These are phyloP conservation scores for Goffeauzyma gilvescens DNA, from an alignment of 768 basidiomycete species.

Conservation along the genomic window DNA sequence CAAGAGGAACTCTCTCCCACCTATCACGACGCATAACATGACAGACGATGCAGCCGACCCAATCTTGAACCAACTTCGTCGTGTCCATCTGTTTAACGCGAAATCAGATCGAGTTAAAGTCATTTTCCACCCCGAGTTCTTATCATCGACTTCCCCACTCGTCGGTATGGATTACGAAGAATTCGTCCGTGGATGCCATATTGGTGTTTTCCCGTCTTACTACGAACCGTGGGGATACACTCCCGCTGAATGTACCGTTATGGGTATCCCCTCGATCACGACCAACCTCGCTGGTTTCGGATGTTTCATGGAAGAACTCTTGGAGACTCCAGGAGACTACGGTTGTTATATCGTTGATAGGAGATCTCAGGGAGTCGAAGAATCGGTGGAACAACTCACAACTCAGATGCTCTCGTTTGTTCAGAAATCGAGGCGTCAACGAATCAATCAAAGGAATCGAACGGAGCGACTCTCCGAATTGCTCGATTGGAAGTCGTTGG, in stretches of 20 bases:
- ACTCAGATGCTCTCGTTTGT: conserved; percentile 30
- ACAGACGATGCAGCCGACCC: conserved; percentile 79
- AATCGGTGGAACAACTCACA: conserved; percentile 63
- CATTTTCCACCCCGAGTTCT: conserved; percentile 93
- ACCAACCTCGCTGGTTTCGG: conserved; percentile 97
- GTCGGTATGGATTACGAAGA: conserved; percentile 96
- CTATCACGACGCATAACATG: conserved; percentile 98
- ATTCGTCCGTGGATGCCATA: conserved; percentile 91
- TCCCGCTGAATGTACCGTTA: conserved; percentile 98
- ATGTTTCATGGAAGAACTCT: conserved; percentile 87
- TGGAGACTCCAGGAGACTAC: conserved; percentile 83
- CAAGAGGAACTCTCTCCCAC: conserved; percentile 82
- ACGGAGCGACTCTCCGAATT: conserved; percentile 84
- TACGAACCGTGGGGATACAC: conserved; percentile 47
- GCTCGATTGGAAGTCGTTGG: conserved; percentile 86
- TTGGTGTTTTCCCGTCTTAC: conserved; percentile 95
- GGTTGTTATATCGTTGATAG: conserved; percentile 95
- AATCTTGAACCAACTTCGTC: conserved; percentile 80
- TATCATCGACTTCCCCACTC: conserved; percentile 95
- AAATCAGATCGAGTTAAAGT: conserved; percentile 83
- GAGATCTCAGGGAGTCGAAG: conserved; percentile 70
- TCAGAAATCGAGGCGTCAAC: conserved; percentile 59
- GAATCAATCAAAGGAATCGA: conserved; percentile 96
- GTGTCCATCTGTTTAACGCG: conserved; percentile 82
- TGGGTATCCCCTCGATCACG: conserved; percentile 94